A percentile compares a stretch with the other conserved stretches of the same genome.
Conservation (phyloP, 352 stramenopile genomes). For the Globisporangium recalcitrans region DNA sequence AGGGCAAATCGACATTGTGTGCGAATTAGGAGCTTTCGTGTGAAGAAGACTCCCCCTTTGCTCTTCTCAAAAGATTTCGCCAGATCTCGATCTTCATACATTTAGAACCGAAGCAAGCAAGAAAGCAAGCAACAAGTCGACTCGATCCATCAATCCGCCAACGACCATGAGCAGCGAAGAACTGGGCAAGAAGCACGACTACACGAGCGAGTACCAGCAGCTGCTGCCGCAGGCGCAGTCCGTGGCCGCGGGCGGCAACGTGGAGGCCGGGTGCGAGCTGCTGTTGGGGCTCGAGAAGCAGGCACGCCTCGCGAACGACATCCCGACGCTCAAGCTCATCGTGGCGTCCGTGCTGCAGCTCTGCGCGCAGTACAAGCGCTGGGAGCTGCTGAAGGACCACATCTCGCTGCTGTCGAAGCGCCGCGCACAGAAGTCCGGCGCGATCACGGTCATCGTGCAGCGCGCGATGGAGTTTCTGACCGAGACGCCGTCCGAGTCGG, state of each 20-base stretch:
- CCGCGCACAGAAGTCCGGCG: conserved; percentile 83
- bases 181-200: conserved; percentile 79
- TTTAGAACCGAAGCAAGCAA: no score
- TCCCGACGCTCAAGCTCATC: conserved; percentile 80
- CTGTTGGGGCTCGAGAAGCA: conserved; percentile 86
- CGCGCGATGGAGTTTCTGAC: conserved; percentile 77
- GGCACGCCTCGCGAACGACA: conserved; percentile 74
- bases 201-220: conserved; percentile 53
- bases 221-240: conserved; percentile 65
- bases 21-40: no score
- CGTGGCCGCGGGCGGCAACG: conserved; percentile 59
- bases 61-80: no score
- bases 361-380: conserved; percentile 83
- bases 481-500: conserved; percentile 73
- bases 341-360: conserved; percentile 70
- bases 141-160: no score
- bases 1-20: no score
- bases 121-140: no score
- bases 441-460: conserved; percentile 83
- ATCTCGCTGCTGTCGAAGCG: conserved; percentile 85
- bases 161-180: conserved; percentile 68
- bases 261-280: conserved; percentile 77
- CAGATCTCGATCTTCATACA: no score
- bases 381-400: conserved; percentile 86
- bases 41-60: no score